Percentiles rank a stretch among this genome's conserved stretches.
Conservation (phyloP, 768 basidiomycete species). For the Kwoniella sp. region DNA sequence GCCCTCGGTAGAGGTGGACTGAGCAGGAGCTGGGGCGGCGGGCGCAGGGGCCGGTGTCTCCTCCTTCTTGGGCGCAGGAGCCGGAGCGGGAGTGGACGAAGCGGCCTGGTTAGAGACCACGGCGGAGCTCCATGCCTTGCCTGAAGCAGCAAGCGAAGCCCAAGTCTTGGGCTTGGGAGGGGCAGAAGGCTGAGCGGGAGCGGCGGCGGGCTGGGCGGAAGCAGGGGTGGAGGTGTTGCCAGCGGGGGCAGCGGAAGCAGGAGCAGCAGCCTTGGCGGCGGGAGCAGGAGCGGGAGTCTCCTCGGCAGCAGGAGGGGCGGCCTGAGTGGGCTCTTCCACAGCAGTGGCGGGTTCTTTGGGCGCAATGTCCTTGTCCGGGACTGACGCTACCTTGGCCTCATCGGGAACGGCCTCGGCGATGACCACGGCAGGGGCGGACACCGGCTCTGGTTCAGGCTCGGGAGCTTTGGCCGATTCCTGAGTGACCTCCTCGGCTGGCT, state of each 20-base stretch:
- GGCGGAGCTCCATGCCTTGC: slow-evolving; percentile 73
- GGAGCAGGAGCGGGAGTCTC: slow-evolving; percentile 11
- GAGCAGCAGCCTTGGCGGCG: slow-evolving; percentile 20
- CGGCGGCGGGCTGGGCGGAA: slow-evolving; percentile 47
- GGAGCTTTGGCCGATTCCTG: slow-evolving; percentile 15
- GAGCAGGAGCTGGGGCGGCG: slow-evolving; percentile 21
- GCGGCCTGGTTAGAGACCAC: slow-evolving; percentile 63
- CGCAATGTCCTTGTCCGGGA: slow-evolving; percentile 37
- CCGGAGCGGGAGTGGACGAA: slow-evolving; percentile 22
- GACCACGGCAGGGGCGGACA: slow-evolving; percentile 53
- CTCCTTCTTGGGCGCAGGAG: slow-evolving; percentile 17
- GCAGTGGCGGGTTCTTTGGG: slow-evolving; percentile 39
- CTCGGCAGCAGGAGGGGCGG: slow-evolving; percentile 25
- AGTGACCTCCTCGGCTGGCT: slow-evolving; percentile 5
- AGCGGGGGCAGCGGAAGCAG: slow-evolving; percentile 25
- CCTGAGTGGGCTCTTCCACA: slow-evolving; percentile 38
- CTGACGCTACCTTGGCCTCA: slow-evolving; percentile 34
- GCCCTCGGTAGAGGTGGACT: slow-evolving; percentile 14
- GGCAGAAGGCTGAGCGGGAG: slow-evolving; percentile 50
- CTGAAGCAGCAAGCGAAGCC: slow-evolving; percentile 81
- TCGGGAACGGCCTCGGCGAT: slow-evolving; percentile 25
- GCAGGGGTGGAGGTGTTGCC: slow-evolving; percentile 44
- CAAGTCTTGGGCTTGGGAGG: slow-evolving; percentile 68
- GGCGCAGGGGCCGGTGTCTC: slow-evolving; percentile 11
- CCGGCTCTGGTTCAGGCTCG: slow-evolving; percentile 28